These are phyloP conservation scores for Bryoerythrophyllum caledonicum DNA, from an alignment of 225 moss, liverwort and hornwort genomes.

Conservation along the genomic window DNA sequence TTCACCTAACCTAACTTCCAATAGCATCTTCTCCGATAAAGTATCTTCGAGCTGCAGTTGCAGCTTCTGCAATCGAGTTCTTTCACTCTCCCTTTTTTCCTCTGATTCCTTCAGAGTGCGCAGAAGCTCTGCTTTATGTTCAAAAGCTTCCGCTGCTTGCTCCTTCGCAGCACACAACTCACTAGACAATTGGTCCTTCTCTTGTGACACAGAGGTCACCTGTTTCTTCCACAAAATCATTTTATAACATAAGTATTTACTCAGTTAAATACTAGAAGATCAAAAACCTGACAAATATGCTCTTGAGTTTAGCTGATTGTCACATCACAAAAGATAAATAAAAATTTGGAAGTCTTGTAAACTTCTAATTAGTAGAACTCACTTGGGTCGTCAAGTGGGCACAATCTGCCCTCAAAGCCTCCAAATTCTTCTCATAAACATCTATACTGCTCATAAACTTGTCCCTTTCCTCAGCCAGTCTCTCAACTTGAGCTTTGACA, in stretches of 20 bases:
- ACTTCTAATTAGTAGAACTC: conserved; percentile 1
- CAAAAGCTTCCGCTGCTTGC: conserved; percentile 29
- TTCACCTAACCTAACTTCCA: conserved; percentile 29
- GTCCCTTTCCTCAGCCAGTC: conserved; percentile 34
- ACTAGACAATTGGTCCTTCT: conserved; percentile 36
- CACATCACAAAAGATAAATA: neutral
- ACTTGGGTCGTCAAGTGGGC: conserved; percentile 28
- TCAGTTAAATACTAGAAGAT: conserved; percentile 13
- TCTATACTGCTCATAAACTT: conserved; percentile 26
- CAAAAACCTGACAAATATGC: conserved; percentile 9
- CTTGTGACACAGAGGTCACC: conserved; percentile 31
- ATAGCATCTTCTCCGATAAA: conserved; percentile 24
- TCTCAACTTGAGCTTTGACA: conserved; percentile 30
- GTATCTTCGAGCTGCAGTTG: conserved; percentile 31
- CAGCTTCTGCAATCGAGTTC: conserved; percentile 19
- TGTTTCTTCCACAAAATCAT: conserved; percentile 25
- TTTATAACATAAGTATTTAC: neutral
- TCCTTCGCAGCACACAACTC: conserved; percentile 42
- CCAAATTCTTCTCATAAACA: conserved; percentile 30
- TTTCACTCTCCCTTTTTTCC: conserved; percentile 33
- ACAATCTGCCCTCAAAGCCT: conserved; percentile 33
- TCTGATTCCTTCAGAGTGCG: conserved; percentile 41
- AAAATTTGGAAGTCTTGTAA: neutral
- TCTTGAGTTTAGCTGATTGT: neutral
- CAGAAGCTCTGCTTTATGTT: conserved; percentile 35